Conservation (phyloP, 345 rosid species). For the Nephelium lappaceum region DNA sequence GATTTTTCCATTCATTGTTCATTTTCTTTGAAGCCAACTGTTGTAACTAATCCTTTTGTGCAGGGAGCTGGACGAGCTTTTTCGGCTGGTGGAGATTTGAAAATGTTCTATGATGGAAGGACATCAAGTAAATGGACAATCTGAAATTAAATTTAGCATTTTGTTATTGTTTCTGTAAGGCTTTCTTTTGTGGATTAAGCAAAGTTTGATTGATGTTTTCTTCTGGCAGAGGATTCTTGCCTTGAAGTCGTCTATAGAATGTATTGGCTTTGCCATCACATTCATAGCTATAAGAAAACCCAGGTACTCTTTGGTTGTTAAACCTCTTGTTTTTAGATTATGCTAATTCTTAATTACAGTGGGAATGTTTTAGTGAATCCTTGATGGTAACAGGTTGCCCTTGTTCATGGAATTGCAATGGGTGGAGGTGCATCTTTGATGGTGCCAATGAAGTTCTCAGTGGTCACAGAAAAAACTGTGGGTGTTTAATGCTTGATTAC, state of each 20-base stretch:
- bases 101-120: conserved; percentile 81
- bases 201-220: conserved; percentile 12
- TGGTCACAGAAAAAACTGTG: conserved; percentile 93
- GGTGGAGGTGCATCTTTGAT: conserved; percentile 94
- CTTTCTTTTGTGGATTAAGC: not conserved
- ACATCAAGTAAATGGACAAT: conserved; percentile 57
- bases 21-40: not conserved
- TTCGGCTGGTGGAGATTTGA: conserved; percentile 97
- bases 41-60: not conserved
- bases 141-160: conserved; percentile 1
- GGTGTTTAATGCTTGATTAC: conserved; percentile 26
- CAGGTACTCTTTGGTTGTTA: conserved; percentile 41
- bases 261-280: conserved; percentile 96
- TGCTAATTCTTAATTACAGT: not conserved
- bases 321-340: not conserved
- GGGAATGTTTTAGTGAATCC: not conserved
- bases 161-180: not conserved
- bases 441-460: conserved; percentile 94
- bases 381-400: conserved; percentile 66
- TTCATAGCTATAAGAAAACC: conserved; percentile 83
- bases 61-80: conserved; percentile 94
- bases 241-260: conserved; percentile 89
- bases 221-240: conserved; percentile 78
- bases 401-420: conserved; percentile 89
- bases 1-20: not conserved